Base-by-base conservation (phyloP, 257 asterid genomes). In the Ophiorrhiza pumila region DNA sequence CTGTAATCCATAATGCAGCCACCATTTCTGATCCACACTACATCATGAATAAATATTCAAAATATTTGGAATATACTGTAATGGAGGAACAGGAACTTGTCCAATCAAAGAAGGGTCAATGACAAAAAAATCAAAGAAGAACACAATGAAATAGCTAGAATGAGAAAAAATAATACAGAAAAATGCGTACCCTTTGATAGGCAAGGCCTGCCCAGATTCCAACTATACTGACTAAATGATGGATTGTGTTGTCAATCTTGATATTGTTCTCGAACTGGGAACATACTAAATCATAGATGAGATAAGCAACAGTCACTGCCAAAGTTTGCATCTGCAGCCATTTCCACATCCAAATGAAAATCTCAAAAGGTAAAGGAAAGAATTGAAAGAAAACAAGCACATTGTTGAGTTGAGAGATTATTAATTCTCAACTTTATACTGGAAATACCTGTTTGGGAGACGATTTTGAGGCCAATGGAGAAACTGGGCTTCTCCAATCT, bases 1-100 rank as follows among this genome's bases (percentile, higher is more conserved):
- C 99, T 69, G 99, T 88, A 11, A 95, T 78, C 89, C 89, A 87
- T 76, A 95, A 59, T 43, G 89, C 80, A 60, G 88, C 95, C 74
- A 90, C 94, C 96, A 95, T 84, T 77, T 95, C 98, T 72, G 98
- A 84, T 70, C 96, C 98, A 80, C 96, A 86, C 99, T 91, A 57
- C 80, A 76, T 9, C 32, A 29, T 27, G 8, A 58, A 49, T 2
- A 45, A 65, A 65, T 43, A 23, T 22, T n/a, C 10, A 10, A 17
- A 11, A n/a, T n/a, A n/a, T n/a, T n/a, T n/a, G 31, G 17, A 55
- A 3, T 12, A 13, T 23, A 25, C 12, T 12, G 12, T 25, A 56
- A 56, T 56, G 18, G 55, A 47, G 22, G 22, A 52, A 18, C 4
- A 52, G 4, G 17, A 52, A 27, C 50, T 45, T 10, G 11, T 45